A percentile compares a stretch with the other conserved stretches of the same genome.
Conservation (phyloP, 768 basidiomycete genomes). For the Hygrophoropsis aurantiaca region DNA sequence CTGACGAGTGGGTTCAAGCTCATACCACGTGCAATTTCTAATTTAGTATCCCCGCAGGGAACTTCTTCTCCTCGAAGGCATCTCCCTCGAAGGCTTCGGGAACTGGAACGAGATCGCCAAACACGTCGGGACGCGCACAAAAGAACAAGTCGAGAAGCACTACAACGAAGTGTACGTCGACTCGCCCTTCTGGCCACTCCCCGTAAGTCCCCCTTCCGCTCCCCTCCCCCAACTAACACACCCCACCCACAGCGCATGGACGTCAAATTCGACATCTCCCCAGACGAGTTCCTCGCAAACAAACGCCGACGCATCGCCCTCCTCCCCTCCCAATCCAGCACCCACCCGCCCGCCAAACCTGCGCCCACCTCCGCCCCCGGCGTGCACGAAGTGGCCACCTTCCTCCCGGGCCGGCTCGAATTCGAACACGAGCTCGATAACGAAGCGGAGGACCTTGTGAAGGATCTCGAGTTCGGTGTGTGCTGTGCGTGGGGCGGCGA, state of each 20-base stretch:
- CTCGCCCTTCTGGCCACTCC: constrained; percentile 76
- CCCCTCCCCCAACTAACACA: constrained; percentile 12
- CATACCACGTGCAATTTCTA: not conserved
- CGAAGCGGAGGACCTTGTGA: constrained; percentile 93
- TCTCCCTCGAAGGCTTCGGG: constrained; percentile 83
- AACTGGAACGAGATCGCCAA: constrained; percentile 98
- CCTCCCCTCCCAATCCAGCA: constrained; percentile 53
- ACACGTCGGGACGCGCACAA: constrained; percentile 90
- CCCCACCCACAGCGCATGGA: constrained; percentile 40
- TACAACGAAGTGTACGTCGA: constrained; percentile 81
- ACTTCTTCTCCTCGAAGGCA: constrained; percentile 84
- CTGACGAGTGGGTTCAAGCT: constrained; percentile 77
- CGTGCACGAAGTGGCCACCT: constrained; percentile 89
- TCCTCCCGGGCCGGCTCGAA: constrained; percentile 95
- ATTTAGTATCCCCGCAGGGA: constrained; percentile 52
- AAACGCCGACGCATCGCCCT: constrained; percentile 88
- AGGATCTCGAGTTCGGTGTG: constrained; percentile 95
- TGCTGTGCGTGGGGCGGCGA: constrained; percentile 85
- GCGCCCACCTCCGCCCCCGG: constrained; percentile 88
- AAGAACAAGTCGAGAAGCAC: constrained; percentile 90
- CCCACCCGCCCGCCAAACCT: constrained; percentile 60
- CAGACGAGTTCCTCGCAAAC: constrained; percentile 81
- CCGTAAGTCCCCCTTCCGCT: constrained; percentile 49
- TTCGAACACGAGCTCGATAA: constrained; percentile 98
- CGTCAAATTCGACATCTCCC: constrained; percentile 65